These are phyloP conservation scores for Tricholoma furcatifolium DNA, from an alignment of 768 basidiomycete genomes.

Conservation along the genomic window DNA sequence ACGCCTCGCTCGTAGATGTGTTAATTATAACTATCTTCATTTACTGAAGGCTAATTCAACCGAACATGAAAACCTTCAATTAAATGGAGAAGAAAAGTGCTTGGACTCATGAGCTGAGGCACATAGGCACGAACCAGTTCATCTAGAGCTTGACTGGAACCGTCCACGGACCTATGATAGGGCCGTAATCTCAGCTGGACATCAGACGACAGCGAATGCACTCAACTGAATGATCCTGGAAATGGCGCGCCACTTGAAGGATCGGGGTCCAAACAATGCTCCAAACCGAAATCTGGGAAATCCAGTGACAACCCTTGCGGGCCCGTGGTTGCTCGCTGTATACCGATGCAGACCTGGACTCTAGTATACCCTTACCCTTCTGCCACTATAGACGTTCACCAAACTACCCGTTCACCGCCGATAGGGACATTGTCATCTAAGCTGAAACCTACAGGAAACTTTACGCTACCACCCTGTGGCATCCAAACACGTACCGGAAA, in stretches of 20 bases:
- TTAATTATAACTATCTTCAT: not conserved
- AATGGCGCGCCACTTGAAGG: constrained; percentile 57
- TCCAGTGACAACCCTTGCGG: constrained; percentile 31
- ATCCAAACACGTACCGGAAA: constrained; percentile 32
- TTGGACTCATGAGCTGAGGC: constrained; percentile 52
- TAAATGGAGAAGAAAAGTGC: constrained; percentile 50
- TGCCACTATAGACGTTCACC: constrained; percentile 42
- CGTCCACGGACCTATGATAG: constrained; percentile 38
- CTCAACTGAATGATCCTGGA: constrained; percentile 63
- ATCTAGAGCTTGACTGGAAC: not conserved
- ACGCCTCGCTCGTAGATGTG: no score
- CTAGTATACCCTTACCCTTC: no score
- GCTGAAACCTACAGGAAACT: constrained; percentile 34
- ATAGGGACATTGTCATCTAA: not conserved
- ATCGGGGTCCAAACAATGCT: constrained; percentile 57
- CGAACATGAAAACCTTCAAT: constrained; percentile 37
- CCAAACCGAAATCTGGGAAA: constrained; percentile 55
- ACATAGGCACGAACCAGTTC: not conserved
- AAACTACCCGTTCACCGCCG: not conserved
- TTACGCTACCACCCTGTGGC: constrained; percentile 44
- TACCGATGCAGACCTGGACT: constrained; percentile 43
- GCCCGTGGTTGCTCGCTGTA: constrained; percentile 37
- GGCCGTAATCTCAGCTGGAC: constrained; percentile 48
- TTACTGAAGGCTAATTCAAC: constrained; percentile 56
- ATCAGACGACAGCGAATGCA: constrained; percentile 62